Percentiles rank a stretch among this genome's conserved stretches.
These are phyloP conservation scores for Lepidium africanum DNA, from an alignment of 345 rosid genomes.

Conservation along the genomic window DNA sequence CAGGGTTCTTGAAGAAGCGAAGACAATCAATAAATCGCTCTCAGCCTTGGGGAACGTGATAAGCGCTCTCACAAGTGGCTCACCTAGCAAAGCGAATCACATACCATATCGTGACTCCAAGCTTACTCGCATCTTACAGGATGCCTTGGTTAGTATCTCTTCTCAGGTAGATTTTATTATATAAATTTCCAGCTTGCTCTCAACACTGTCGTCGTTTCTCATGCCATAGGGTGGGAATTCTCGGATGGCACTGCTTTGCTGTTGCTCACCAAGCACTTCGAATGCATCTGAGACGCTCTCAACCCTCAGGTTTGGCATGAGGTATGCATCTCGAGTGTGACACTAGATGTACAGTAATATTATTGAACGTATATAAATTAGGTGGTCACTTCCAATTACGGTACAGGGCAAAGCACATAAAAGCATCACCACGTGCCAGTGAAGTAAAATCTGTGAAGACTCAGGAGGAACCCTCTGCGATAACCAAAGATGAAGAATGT, in stretches of 20 bases:
- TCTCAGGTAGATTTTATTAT: neutral
- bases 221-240: slow-evolving; percentile 70
- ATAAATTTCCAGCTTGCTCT: neutral
- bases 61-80: slow-evolving; percentile 69
- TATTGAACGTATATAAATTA: neutral
- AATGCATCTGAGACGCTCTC: slow-evolving; percentile 81
- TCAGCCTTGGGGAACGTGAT: slow-evolving; percentile 88
- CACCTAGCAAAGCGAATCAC: slow-evolving; percentile 55
- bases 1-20: slow-evolving; percentile 86
- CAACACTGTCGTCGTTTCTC: slow-evolving; percentile 4
- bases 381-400: neutral
- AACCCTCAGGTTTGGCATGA: slow-evolving; percentile 83
- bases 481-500: slow-evolving; percentile 37
- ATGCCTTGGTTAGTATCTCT: slow-evolving; percentile 59
- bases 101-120: slow-evolving; percentile 89
- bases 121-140: slow-evolving; percentile 83
- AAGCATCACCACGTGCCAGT: slow-evolving; percentile 43
- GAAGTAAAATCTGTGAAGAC: slow-evolving; percentile 40
- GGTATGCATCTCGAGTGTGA: slow-evolving; percentile 34
- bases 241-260: slow-evolving; percentile 71
- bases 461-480: slow-evolving; percentile 23
- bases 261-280: slow-evolving; percentile 85
- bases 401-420: slow-evolving; percentile 82
- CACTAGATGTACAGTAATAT: neutral
- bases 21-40: slow-evolving; percentile 85